Percentiles rank a stretch among this genome's conserved stretches.
These are phyloP conservation scores for Tremella yokohamensis DNA, from an alignment of 768 basidiomycete genomes.

Conservation along the genomic window DNA sequence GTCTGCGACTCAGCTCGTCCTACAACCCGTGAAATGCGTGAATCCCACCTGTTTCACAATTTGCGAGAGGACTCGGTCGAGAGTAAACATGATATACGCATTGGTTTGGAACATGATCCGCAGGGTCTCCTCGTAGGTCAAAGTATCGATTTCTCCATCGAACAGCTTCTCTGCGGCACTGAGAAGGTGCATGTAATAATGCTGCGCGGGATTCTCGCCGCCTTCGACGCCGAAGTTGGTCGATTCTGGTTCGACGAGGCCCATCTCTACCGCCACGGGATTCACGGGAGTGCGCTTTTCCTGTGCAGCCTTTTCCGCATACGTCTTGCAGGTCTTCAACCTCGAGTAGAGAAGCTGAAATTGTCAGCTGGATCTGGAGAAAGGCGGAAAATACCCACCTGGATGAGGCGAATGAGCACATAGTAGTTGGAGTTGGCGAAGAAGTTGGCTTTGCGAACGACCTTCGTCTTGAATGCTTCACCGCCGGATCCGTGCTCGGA, in stretches of 20 bases:
- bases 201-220: constrained; percentile 56
- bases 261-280: constrained; percentile 75
- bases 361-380: constrained; percentile 12
- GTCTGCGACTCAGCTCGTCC: constrained; percentile 57
- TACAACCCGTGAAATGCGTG: neutral
- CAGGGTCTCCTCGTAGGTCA: constrained; percentile 92
- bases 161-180: constrained; percentile 90
- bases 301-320: constrained; percentile 64
- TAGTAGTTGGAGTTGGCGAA: constrained; percentile 93
- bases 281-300: constrained; percentile 56
- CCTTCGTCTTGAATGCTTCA: constrained; percentile 9
- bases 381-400: constrained; percentile 59
- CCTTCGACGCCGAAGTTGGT: constrained; percentile 42
- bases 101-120: constrained; percentile 63
- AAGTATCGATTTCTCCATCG: constrained; percentile 84
- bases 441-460: constrained; percentile 55
- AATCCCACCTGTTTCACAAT: constrained; percentile 87
- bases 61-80: constrained; percentile 85
- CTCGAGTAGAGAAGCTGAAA: constrained; percentile 12
- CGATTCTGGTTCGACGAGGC: constrained; percentile 64
- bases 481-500: constrained; percentile 3
- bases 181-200: constrained; percentile 82
- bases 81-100: constrained; percentile 86
- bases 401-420: constrained; percentile 77
- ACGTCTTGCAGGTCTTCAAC: constrained; percentile 64